Evolutionary conservation across 495 filamentous ascomycete genomes (phyloP).

Genomic region (Penicillium subrubescens): DNA sequence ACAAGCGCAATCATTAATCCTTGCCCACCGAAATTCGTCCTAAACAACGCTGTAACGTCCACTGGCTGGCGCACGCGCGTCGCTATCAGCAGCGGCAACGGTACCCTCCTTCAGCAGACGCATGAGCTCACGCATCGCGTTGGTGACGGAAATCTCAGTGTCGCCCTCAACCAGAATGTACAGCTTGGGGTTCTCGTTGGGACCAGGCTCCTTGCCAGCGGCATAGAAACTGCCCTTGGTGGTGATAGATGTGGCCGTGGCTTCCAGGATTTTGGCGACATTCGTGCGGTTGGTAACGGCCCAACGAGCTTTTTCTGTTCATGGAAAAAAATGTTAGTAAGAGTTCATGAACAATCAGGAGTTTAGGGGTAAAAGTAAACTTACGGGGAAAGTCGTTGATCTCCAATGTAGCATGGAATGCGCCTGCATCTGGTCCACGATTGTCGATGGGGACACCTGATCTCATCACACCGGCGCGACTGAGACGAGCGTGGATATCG

Average conservation of each 20-base stretch:
- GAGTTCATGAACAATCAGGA: not conserved
- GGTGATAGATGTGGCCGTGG: conserved; percentile 93
- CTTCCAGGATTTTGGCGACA: conserved; percentile 95
- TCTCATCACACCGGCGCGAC: conserved; percentile 80
- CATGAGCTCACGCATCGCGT: conserved; percentile 90
- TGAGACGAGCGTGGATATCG: conserved; percentile 83
- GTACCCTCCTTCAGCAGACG: conserved; percentile 90
- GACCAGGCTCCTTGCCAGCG: conserved; percentile 73
- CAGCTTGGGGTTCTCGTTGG: conserved; percentile 79
- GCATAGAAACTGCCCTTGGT: conserved; percentile 93
- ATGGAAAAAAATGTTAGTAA: conserved; percentile 24
- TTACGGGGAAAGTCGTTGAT: conserved; percentile 98
- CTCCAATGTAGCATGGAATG: conserved; percentile 95
- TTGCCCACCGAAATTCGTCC: not conserved
- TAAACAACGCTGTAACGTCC: conserved; percentile 91
- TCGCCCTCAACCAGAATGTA: conserved; percentile 98
- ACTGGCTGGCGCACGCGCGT: conserved; percentile 74
- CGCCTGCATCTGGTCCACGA: conserved; percentile 94
- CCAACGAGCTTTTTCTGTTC: conserved; percentile 90
- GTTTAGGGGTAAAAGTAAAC: conserved; percentile 28
- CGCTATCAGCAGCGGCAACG: conserved; percentile 82
- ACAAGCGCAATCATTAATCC: not conserved
- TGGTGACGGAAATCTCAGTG: conserved; percentile 87
- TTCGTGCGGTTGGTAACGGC: conserved; percentile 98
- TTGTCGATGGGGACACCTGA: conserved; percentile 97